Base-by-base conservation (phyloP, 768 basidiomycete species). In the Macrolepiota albuminosa region DNA sequence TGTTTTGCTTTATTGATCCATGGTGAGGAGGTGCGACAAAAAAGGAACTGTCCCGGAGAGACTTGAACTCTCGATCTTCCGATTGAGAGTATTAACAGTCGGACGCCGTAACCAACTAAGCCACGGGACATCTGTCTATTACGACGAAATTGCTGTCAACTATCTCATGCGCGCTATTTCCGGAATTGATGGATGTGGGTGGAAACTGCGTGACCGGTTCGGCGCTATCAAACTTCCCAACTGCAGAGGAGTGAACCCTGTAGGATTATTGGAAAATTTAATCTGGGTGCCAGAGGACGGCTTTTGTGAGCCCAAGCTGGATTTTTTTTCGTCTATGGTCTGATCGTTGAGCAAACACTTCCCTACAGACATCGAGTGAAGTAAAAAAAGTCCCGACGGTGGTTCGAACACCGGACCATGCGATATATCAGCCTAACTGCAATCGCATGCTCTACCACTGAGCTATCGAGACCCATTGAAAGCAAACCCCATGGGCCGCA, bases 351-450 rank as follows among this genome's bases (percentile, higher is more conserved):
- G 21, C 21, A 21, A 21, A 21, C 21, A 21, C 21, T 21, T 21
- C 21, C 21, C 21, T 21, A 21, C 21, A 21, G 29, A 29, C 29
- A 29, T 29, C 36, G 36, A n/a, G 8, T 43, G 8, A 21, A n/a
- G 24, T 0, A 49, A 49, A 33, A 49, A 8, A 53, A 60, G 54
- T 61, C 57, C 56, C 56, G 52, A 57, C 60, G 57, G 57, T 60
- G 59, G 54, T 56, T 60, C 47, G 59, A 60, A 60, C 59, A 60
- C 59, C 59, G 59, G 59, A 60, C 59, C 54, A n/a, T 60, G 59
- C 59, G 59, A 60, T 60, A 50, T 3, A 4, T 8, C 4, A 1
- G 8, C 4, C 4, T 21, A 13, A 26, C 58, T 60, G 59, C 59
- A 60, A 60, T 60, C 59, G 59, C 59, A 60, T 60, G 59, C 59